These are phyloP conservation scores for Talaromyces funiculosus DNA, from an alignment of 2,329 filamentous ascomycete species.

Conservation along the genomic window DNA sequence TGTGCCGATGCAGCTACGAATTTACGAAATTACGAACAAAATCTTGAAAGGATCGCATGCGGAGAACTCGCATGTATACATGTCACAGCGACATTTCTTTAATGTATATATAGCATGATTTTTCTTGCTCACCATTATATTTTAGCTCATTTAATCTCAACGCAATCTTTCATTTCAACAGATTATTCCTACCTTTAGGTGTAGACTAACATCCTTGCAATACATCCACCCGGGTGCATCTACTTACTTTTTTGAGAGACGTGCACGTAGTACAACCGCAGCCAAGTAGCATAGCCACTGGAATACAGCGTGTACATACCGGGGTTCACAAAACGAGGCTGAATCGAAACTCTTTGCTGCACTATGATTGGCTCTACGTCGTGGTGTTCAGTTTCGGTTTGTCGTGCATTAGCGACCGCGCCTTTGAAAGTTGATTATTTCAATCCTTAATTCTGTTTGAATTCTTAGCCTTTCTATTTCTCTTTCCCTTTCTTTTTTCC, in stretches of 20 bases:
- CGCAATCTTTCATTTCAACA: too few species aligned
- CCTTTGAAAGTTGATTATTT: neutral
- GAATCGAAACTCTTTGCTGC: neutral
- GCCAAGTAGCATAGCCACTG: neutral
- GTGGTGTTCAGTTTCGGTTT: neutral
- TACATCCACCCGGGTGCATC: neutral
- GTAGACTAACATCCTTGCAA: neutral
- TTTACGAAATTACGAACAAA: constrained; percentile 4
- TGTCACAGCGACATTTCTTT: neutral
- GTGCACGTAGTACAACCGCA: neutral
- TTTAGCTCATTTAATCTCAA: neutral
- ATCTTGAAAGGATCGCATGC: neutral
- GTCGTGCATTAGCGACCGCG: neutral
- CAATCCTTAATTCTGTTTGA: neutral
- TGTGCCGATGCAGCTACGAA: neutral
- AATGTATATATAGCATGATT: neutral
- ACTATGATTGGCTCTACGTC: neutral
- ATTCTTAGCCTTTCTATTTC: neutral
- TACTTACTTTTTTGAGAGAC: neutral
- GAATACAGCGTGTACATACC: neutral
- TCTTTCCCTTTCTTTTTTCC: too few species aligned
- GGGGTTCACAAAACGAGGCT: neutral
- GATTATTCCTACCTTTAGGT: too few species aligned
- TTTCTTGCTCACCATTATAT: neutral
- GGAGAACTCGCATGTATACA: neutral